Base-by-base conservation (phyloP, 805 yeast species). In the Tetrapisispora pingtungensis region DNA sequence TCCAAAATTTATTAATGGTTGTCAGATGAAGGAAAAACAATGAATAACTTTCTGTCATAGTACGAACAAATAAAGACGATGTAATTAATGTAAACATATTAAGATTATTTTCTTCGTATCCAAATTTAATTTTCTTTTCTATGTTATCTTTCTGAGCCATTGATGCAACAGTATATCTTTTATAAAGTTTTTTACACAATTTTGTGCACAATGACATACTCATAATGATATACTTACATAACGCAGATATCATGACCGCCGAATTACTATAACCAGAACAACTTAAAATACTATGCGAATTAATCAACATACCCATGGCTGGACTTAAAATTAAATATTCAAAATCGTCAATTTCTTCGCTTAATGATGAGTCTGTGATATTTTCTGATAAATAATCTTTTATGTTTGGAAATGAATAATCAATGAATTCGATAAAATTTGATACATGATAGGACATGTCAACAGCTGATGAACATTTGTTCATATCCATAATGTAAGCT, bases 251-350 rank as follows among this genome's bases (percentile, higher is more conserved):
- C n/a, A 46, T 41, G 10, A 20, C 6, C 2, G 46, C 36, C 0
- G 47, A 41, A 8, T 30, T 42, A 22, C 45, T 41, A 31, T 48
- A 46, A 10, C 42, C 33, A 5, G 48, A 45, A n/a, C 46, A 42
- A 17, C 55, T 47, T 24, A 49, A 43, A 22, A 57, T 45, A 40
- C 53, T 49, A 41, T 47, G 49, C 19, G 54, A 49, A 44, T 52
- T 56, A 15, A 53, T 38, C 26, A 58, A 28, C 54, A 58, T 55
- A 8, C 56, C 54, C 7, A 58, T 40, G 4, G 47, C 24, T 4
- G 59, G 54, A 3, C 55, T 48, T 17, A 58, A 36, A 1, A 57
- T 46, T 22, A 54, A 41, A 20, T 55, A 45, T 22, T 56, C 58
- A 36, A 56, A 57, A 28, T 50, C 44, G 44, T 58, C 59, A 10